Percentiles rank a stretch among this genome's conserved stretches.
Evolutionary conservation across 176 grass and related monocot genomes (phyloP).

Genomic region (Avena insularis): DNA sequence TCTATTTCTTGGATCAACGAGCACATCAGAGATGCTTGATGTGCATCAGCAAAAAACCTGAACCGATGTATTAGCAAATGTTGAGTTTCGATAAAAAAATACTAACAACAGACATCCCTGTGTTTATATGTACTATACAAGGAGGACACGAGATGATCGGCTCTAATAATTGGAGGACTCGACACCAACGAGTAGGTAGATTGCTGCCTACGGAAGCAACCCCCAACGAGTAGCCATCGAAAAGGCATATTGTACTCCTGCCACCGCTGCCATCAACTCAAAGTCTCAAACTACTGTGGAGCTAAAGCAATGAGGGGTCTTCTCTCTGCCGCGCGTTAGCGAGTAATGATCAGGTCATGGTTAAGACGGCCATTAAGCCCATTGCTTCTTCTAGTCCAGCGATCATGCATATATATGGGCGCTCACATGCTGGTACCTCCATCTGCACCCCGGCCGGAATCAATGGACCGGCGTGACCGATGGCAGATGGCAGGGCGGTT

Average conservation of each 20-base stretch:
- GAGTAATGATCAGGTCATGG: too few relatives aligned
- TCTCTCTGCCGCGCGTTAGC: too few relatives aligned
- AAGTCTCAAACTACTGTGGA: background rate
- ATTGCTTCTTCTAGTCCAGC: background rate
- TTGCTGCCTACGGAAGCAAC: background rate
- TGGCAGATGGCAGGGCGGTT: background rate
- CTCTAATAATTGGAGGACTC: background rate
- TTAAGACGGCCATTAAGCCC: too few relatives aligned
- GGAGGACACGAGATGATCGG: background rate
- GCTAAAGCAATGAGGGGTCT: background rate
- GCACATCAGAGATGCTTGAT: too few relatives aligned
- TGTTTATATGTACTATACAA: too few relatives aligned
- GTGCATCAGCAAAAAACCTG: too few relatives aligned
- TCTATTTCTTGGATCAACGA: too few relatives aligned
- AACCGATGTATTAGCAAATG: too few relatives aligned
- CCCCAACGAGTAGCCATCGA: background rate
- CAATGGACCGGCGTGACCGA: background rate
- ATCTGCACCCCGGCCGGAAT: background rate
- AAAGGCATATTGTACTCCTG: background rate
- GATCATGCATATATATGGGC: conserved; percentile 4
- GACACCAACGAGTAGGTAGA: background rate
- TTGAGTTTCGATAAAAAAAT: too few relatives aligned
- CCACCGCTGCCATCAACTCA: background rate
- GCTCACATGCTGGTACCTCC: background rate
- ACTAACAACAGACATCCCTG: too few relatives aligned